These are phyloP conservation scores for Ascoidea tarda DNA, from an alignment of 805 yeast genomes.

Conservation along the genomic window DNA sequence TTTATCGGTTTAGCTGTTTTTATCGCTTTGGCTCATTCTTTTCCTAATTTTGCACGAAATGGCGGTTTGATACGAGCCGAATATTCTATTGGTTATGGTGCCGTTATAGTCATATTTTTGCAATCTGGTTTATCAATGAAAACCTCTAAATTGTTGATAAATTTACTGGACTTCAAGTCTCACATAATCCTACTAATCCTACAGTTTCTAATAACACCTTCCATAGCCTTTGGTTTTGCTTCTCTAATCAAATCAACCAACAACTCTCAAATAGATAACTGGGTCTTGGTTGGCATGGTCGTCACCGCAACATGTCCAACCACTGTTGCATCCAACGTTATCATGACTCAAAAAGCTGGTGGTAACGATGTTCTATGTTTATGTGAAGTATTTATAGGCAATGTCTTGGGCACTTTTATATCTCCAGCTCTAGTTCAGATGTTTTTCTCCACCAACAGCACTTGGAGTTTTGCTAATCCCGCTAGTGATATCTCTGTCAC, in stretches of 20 bases:
- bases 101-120: conserved; percentile 75
- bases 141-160: conserved; percentile 43
- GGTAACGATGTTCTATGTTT: conserved; percentile 71
- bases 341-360: conserved; percentile 77
- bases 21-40: conserved; percentile 61
- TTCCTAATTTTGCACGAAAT: conserved; percentile 72
- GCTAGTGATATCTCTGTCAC: conserved; percentile 39
- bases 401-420: conserved; percentile 71
- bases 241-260: conserved; percentile 47
- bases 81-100: conserved; percentile 71
- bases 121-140: conserved; percentile 72
- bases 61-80: conserved; percentile 68
- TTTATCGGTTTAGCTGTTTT: conserved; percentile 57
- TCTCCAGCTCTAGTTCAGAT: conserved; percentile 78
- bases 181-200: conserved; percentile 55
- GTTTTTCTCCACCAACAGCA: conserved; percentile 31
- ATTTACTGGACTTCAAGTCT: conserved; percentile 69
- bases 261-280: conserved; percentile 46
- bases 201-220: conserved; percentile 58
- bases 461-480: conserved; percentile 75
- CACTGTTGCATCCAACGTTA: conserved; percentile 83
- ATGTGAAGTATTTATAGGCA: conserved; percentile 79
- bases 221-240: conserved; percentile 62
- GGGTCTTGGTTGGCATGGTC: conserved; percentile 71
- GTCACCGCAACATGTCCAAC: conserved; percentile 85